phyloP scores from a whole-genome alignment of 1,284 basidiomycete genomes.

The Xerocomus nothofagi region DNA sequence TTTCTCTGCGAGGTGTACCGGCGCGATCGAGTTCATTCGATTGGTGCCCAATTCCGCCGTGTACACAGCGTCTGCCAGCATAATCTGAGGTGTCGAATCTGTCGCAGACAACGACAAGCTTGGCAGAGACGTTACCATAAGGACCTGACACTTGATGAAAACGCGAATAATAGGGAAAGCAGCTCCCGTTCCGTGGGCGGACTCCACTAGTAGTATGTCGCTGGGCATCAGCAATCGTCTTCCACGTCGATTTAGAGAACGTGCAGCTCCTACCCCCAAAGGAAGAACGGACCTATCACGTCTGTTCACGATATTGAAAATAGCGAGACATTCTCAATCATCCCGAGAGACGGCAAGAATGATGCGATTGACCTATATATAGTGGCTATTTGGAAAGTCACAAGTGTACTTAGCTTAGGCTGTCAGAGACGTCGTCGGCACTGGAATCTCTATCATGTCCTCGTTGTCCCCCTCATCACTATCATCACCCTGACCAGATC shows the following conservation, averaged over 20 bases:
- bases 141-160: background rate
- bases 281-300: background rate
- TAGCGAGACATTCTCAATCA: background rate
- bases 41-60: background rate
- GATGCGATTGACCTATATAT: background rate
- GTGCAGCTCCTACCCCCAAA: background rate
- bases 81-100: background rate
- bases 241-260: background rate
- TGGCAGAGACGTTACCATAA: background rate
- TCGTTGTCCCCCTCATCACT: slow-evolving; percentile 35
- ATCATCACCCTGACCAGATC: slow-evolving; percentile 31
- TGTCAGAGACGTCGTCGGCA: slow-evolving; percentile 20
- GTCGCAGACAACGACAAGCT: background rate
- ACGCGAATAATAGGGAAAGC: background rate
- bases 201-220: background rate
- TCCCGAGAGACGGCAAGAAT: background rate
- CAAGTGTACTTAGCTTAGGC: slow-evolving; percentile 46
- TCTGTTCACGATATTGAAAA: background rate
- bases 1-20: background rate
- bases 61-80: background rate
- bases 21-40: background rate
- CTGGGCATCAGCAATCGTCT: background rate
- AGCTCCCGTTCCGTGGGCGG: background rate
- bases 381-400: background rate
- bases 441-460: slow-evolving; percentile 37